phyloP scores from a whole-genome alignment of 2,329 filamentous ascomycete species.

The Sarocladium oryzae region DNA sequence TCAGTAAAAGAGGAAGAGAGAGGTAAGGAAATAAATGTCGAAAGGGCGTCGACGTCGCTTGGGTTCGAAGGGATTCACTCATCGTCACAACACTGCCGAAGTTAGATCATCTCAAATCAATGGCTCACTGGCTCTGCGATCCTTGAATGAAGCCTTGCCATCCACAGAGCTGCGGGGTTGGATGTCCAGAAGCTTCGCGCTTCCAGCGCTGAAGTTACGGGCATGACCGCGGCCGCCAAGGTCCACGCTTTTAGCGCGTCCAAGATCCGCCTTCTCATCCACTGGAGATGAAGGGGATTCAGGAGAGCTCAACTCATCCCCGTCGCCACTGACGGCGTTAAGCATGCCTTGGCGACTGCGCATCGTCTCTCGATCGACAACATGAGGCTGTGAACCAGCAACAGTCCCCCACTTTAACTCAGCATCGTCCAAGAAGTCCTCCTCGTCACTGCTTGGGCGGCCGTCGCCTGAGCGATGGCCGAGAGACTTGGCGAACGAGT shows the following conservation, averaged over 20 bases:
- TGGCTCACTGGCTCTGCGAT: conserved; percentile 17
- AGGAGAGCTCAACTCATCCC: conserved; percentile 23
- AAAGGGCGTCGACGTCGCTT: conserved; percentile 6
- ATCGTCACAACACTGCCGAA: conserved; percentile 10
- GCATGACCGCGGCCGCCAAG: conserved; percentile 54
- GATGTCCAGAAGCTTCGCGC: conserved; percentile 67
- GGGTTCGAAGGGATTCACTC: conserved; percentile 7
- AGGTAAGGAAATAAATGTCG: conserved; percentile 10
- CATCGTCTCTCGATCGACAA: conserved; percentile 35
- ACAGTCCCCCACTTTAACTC: conserved; percentile 48
- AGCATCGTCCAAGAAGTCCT: conserved; percentile 36
- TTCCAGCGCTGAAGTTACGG: conserved; percentile 70
- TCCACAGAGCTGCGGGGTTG: conserved; percentile 49
- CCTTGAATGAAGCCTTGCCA: conserved; percentile 31
- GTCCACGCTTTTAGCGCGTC: conserved; percentile 66
- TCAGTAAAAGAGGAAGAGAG: conserved; percentile 13
- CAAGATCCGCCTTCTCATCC: conserved; percentile 34
- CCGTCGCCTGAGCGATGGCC: conserved; percentile 43
- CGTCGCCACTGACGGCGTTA: conserved; percentile 31
- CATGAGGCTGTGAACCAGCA: conserved; percentile 47
- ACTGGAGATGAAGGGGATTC: conserved; percentile 17
- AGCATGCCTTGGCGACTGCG: conserved; percentile 48
- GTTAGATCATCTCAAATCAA: conserved; percentile 4
- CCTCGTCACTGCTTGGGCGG: conserved; percentile 54
- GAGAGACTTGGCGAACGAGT: conserved; percentile 17